A percentile compares a stretch with the other conserved stretches of the same genome.
Evolutionary conservation across 2,329 filamentous ascomycete species (phyloP).

Genomic region (Emericellopsis cladophorae): DNA sequence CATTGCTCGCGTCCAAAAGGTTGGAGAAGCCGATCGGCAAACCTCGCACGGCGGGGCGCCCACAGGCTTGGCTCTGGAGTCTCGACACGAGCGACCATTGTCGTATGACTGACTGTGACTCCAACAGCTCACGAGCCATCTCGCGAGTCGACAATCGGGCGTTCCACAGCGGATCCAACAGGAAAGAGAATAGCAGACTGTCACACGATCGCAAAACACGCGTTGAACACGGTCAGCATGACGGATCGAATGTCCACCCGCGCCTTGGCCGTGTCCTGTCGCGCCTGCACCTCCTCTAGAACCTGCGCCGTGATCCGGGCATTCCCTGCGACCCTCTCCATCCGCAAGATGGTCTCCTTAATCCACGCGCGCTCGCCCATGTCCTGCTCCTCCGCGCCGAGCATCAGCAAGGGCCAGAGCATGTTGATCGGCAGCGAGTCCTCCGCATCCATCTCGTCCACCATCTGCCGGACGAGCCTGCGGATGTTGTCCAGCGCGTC

Average conservation of each 20-base stretch:
- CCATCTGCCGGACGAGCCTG: conserved; percentile 29
- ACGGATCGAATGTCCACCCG: conserved; percentile 30
- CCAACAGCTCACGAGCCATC: no score
- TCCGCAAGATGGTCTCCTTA: conserved; percentile 30
- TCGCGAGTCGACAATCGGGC: no score
- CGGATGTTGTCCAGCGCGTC: conserved; percentile 36
- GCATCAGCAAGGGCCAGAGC: conserved; percentile 44
- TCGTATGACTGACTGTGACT: no score
- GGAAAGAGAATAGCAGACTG: no score
- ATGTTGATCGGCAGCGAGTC: conserved; percentile 40
- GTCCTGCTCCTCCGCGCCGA: conserved; percentile 41
- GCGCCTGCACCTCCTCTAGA: conserved; percentile 28
- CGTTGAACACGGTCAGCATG: conserved; percentile 35
- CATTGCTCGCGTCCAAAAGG: no score
- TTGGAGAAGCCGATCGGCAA: no score
- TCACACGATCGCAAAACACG: conserved; percentile 39
- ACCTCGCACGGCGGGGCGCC: no score
- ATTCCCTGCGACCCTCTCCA: conserved; percentile 31
- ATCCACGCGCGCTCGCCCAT: conserved; percentile 35
- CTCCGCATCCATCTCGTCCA: conserved; percentile 22
- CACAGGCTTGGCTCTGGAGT: no score
- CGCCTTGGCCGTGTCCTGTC: conserved; percentile 24
- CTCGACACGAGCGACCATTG: no score
- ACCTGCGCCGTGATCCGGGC: conserved; percentile 31
- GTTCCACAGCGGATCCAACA: no score